Evolutionary conservation across 2,329 filamentous ascomycete species (phyloP).

Genomic region (Botrytis galanthina): DNA sequence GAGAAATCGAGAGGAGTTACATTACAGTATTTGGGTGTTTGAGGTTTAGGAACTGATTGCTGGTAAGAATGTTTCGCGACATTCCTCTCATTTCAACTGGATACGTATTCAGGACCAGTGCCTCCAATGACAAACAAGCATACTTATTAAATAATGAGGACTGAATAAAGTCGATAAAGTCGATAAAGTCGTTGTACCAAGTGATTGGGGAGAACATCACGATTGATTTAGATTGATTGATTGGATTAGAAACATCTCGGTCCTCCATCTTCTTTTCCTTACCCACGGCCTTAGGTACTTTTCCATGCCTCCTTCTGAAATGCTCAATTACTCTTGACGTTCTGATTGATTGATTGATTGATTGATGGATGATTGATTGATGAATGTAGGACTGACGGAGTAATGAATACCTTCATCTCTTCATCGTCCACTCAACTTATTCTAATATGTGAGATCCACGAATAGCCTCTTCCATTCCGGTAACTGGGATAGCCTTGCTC

Average conservation of each 20-base stretch:
- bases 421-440: too few relatives aligned
- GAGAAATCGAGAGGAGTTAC: not conserved
- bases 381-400: not conserved
- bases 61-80: constrained; percentile 5
- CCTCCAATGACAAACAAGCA: not conserved
- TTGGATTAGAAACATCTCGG: not conserved
- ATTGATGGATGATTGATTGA: too few relatives aligned
- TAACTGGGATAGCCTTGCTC: not conserved
- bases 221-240: not conserved
- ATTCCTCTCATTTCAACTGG: constrained; percentile 10
- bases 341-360: not conserved
- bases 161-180: not conserved
- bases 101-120: not conserved
- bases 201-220: not conserved
- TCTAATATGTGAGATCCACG: not conserved
- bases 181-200: not conserved
- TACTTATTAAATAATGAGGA: not conserved
- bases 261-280: not conserved
- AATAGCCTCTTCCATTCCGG: not conserved
- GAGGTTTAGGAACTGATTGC: not conserved
- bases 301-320: not conserved
- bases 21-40: not conserved
- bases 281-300: not conserved
- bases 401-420: too few relatives aligned
- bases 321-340: too few relatives aligned